A percentile compares a stretch with the other conserved stretches of the same genome.
phyloP scores from a whole-genome alignment of 2,329 filamentous ascomycete genomes.

The Orbilia blumenaviensis region DNA sequence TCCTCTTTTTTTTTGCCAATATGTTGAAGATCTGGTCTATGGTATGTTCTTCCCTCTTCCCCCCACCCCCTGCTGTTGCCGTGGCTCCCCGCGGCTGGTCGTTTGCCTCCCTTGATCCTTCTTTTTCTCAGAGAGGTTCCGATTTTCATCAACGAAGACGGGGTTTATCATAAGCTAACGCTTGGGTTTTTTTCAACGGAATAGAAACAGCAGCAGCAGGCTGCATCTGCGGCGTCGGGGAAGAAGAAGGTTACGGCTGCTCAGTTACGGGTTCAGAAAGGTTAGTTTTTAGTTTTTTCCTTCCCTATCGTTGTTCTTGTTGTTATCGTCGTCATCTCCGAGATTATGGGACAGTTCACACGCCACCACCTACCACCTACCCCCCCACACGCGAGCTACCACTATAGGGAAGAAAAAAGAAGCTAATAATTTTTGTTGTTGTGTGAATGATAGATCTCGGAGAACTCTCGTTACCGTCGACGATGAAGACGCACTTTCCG shows the following conservation, averaged over 20 bases:
- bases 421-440: neutral
- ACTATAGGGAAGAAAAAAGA: neutral
- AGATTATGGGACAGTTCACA: neutral
- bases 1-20: constrained; percentile 3
- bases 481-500: constrained; percentile 82
- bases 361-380: neutral
- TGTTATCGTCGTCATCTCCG: too few relatives aligned
- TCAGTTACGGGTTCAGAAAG: constrained; percentile 94
- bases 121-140: neutral
- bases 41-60: constrained; percentile 73
- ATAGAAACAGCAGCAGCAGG: constrained; percentile 95
- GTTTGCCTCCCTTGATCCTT: neutral
- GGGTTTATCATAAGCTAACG: constrained; percentile 56
- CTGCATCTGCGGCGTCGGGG: constrained; percentile 83
- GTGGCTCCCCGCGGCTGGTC: neutral
- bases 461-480: constrained; percentile 78
- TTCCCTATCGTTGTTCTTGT: neutral
- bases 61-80: too few relatives aligned
- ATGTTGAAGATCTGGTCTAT: constrained; percentile 99
- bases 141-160: too few relatives aligned
- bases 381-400: constrained; percentile 10
- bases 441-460: constrained; percentile 29
- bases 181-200: constrained; percentile 45
- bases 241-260: constrained; percentile 99
- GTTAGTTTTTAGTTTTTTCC: constrained; percentile 65